phyloP scores from a whole-genome alignment of 2,329 filamentous ascomycete genomes.

The Beauveria sp. region DNA sequence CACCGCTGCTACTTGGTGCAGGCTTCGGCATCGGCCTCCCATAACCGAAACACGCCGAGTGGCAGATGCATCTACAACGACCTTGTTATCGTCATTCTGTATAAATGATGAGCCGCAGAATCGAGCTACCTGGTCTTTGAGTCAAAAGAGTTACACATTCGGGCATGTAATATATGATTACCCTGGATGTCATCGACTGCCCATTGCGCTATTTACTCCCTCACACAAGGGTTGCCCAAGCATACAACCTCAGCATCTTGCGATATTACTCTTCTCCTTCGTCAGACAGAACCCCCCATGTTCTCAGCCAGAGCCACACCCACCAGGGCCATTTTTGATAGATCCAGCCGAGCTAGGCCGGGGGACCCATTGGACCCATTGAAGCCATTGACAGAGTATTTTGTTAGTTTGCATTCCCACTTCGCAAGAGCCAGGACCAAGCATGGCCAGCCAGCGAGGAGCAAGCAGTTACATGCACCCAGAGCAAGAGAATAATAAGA shows the following conservation, averaged over 20 bases:
- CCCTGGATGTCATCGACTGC: background rate
- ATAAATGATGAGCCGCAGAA: background rate
- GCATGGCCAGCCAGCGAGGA: background rate
- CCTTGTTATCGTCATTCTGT: background rate
- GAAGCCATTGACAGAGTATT: background rate
- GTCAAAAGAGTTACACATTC: background rate
- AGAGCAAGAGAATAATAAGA: background rate
- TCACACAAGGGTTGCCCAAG: background rate
- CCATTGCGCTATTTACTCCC: background rate
- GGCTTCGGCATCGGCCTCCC: constrained; percentile 1
- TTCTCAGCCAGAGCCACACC: background rate
- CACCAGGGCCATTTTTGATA: background rate
- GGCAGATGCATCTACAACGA: constrained; percentile 1
- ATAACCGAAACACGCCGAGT: constrained; percentile 9
- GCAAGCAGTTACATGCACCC: background rate
- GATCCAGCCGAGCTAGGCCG: background rate
- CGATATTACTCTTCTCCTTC: background rate
- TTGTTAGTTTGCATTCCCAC: background rate
- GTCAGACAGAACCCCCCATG: constrained; percentile 2
- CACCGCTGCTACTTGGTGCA: background rate
- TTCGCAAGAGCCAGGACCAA: background rate
- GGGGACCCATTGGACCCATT: background rate
- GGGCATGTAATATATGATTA: background rate
- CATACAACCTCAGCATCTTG: background rate
- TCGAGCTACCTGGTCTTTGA: background rate